These are phyloP conservation scores for Fragaria iinumae DNA, from an alignment of 306 rosid species.

Conservation along the genomic window DNA sequence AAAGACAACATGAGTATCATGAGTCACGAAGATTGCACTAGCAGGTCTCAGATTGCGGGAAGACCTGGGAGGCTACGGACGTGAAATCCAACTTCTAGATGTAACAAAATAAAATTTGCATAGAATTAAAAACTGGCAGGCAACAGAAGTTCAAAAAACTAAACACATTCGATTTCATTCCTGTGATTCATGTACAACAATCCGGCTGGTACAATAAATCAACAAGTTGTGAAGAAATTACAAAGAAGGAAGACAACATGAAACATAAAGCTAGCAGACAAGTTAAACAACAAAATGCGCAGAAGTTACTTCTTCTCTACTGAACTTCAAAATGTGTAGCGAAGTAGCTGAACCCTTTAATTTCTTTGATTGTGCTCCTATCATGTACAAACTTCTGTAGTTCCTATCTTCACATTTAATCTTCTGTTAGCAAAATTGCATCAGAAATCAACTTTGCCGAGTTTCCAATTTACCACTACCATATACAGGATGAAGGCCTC, in stretches of 20 bases:
- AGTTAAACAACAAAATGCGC: background rate
- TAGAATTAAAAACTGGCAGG: background rate
- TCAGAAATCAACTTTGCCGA: constrained; percentile 15
- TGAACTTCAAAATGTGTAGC: background rate
- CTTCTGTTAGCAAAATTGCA: constrained; percentile 23
- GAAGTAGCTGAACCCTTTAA: constrained; percentile 18
- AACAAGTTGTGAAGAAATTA: background rate
- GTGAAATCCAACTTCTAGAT: background rate
- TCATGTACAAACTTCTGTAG: constrained; percentile 38
- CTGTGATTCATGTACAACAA: constrained; percentile 15
- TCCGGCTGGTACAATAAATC: constrained; percentile 8
- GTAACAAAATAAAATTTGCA: background rate
- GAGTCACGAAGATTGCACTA: background rate
- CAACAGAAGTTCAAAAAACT: background rate
- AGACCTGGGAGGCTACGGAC: background rate
- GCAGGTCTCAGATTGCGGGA: background rate
- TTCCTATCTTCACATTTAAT: constrained; percentile 8
- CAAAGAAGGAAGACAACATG: background rate
- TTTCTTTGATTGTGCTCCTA: constrained; percentile 17
- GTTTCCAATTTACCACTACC: constrained; percentile 4
- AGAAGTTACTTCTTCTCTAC: background rate
- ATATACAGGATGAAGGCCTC: constrained; percentile 28
- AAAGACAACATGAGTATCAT: background rate
- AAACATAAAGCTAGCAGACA: background rate
- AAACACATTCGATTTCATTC: constrained; percentile 20